Evolutionary conservation across 495 filamentous ascomycete genomes (phyloP), one percentile per base, ranked within the genome.

Genomic region (Hyaloscypha bicolor): DNA sequence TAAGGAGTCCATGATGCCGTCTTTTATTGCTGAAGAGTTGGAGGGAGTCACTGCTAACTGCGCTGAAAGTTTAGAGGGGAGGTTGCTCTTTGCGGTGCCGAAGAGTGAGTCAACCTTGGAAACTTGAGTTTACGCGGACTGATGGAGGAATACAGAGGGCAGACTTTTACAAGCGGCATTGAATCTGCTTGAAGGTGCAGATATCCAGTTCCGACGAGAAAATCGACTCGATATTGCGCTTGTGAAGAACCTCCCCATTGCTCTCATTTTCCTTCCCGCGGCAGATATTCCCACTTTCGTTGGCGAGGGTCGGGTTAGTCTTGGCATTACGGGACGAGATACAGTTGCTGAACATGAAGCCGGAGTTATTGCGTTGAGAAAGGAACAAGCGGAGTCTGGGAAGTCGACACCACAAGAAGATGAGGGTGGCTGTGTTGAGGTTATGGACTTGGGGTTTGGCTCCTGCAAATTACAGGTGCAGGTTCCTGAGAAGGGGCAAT

Each of bases 251-350:
- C 87, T 94, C 37, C 92, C 91, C 35, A 92, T 99, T 67, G 96
- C 94, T 14, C 91, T 99, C 68, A 87, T 99, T 78, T 99, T 99
- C 84, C 92, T 99, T 45, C 95, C 95, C 30, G 95, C 93, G 39
- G 94, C 92, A 63, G 95, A 98, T 77, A 99, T 99, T 74, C 96
- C 95, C 31, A 94, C 91, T 62, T 98, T 97, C 71, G 93, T 99
- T 53, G 95, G 94, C 32, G 93, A 97, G 76, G 95, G 95, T 33
- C 87, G 90, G 60, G 95, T 98, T 16, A 93, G 96, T 74, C 79
- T 99, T 6, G 95, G 95, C 62, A 99, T 99, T 69, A 99, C 95
- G 0, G 95, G 95, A 42, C 84, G 86, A 61, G 96, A 99, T 77
- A 93, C 96, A 72, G 92, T 98, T 22, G 89, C 88, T 29, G 96